These are phyloP conservation scores for Pulveroboletus sp. DNA, from an alignment of 768 basidiomycete genomes.

Conservation along the genomic window DNA sequence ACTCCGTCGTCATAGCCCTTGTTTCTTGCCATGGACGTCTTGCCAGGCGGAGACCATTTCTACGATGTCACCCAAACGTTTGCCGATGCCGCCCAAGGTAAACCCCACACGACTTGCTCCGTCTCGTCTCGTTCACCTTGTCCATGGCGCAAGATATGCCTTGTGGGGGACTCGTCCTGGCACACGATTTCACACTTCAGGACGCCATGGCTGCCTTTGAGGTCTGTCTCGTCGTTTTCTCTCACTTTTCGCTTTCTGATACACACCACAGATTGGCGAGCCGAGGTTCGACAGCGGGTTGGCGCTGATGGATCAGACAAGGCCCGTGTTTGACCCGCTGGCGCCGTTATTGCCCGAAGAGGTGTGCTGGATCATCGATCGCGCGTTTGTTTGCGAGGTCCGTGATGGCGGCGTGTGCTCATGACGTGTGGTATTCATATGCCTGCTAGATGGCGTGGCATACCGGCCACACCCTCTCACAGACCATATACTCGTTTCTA, in stretches of 20 bases:
- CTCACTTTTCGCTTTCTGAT: no score
- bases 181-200: conserved; percentile 67
- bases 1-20: no score
- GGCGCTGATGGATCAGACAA: conserved; percentile 38
- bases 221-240: conserved; percentile 40
- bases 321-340: conserved; percentile 60
- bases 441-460: conserved; percentile 80
- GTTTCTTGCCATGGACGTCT: no score
- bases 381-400: conserved; percentile 77
- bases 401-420: conserved; percentile 22
- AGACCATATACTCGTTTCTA: conserved; percentile 79
- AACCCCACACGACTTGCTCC: background rate
- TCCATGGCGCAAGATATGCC: conserved; percentile 57
- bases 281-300: conserved; percentile 86
- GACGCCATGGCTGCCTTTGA: conserved; percentile 96
- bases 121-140: conserved; percentile 11
- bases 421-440: conserved; percentile 12
- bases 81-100: conserved; percentile 60
- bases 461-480: conserved; percentile 77
- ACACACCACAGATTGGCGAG: conserved; percentile 88
- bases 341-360: conserved; percentile 69
- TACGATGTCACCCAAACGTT: conserved; percentile 64
- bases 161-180: conserved; percentile 59
- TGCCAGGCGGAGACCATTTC: conserved; percentile 62
- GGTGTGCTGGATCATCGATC: conserved; percentile 86